A percentile compares a stretch with the other conserved stretches of the same genome.
Evolutionary conservation across 2,329 filamentous ascomycete genomes (phyloP).

Genomic region (Penicillium sp.): DNA sequence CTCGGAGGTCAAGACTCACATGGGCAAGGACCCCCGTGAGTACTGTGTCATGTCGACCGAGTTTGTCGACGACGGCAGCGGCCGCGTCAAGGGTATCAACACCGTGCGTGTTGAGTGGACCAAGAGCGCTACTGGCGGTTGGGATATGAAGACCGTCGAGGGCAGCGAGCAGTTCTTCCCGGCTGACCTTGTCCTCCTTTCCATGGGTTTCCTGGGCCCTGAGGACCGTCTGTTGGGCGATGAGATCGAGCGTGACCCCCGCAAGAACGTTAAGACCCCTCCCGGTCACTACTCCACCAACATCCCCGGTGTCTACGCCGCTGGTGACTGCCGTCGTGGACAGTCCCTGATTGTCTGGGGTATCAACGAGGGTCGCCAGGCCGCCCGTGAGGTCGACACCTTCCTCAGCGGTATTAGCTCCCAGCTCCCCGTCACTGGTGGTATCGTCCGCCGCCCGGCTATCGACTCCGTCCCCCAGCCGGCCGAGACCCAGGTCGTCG

Average conservation of each 20-base stretch:
- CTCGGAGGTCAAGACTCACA: constrained; percentile 92
- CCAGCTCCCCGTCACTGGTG: constrained; percentile 83
- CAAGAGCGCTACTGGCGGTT: constrained; percentile 82
- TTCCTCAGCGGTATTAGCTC: constrained; percentile 77
- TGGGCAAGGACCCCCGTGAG: constrained; percentile 93
- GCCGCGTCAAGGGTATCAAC: constrained; percentile 93
- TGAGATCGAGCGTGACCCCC: constrained; percentile 84
- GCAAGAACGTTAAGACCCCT: constrained; percentile 96
- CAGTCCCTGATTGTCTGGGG: constrained; percentile 98
- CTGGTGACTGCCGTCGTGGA: constrained; percentile 91
- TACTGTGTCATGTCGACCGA: constrained; percentile 99
- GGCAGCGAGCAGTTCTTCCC: constrained; percentile 95
- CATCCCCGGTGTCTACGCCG: constrained; percentile 84
- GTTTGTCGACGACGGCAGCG: constrained; percentile 85
- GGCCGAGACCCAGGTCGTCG: constrained; percentile 31
- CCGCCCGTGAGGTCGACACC: constrained; percentile 86
- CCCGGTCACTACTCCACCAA: constrained; percentile 87
- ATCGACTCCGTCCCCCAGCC: constrained; percentile 44
- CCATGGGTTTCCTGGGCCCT: constrained; percentile 96
- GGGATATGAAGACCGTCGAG: constrained; percentile 98
- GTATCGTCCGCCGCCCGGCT: constrained; percentile 81
- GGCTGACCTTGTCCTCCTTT: constrained; percentile 88
- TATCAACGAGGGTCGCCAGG: constrained; percentile 95
- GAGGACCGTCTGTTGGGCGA: constrained; percentile 85
- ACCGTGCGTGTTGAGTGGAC: constrained; percentile 96